phyloP scores from a whole-genome alignment of 148 eudicot genomes.

The Rhododendron vialii region DNA sequence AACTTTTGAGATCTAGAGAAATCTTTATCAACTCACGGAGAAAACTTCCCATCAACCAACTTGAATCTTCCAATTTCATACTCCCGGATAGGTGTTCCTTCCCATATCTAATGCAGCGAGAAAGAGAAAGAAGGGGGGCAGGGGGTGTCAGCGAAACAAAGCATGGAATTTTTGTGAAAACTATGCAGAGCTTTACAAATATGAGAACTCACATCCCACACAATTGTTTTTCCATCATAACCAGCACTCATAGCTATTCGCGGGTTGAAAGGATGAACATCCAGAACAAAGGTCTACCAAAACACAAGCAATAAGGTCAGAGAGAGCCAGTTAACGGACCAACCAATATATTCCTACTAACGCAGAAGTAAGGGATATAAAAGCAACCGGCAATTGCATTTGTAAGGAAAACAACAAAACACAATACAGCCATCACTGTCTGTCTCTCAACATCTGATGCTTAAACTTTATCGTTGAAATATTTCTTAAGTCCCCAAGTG shows the following conservation, averaged over 20 bases:
- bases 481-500: not conserved
- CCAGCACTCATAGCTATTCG: constrained; percentile 99
- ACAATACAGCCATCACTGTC: not conserved
- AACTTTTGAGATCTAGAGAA: constrained; percentile 4
- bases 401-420: not conserved
- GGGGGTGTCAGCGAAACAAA: not conserved
- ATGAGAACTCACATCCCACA: constrained; percentile 89
- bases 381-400: constrained; percentile 1
- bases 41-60: constrained; percentile 97
- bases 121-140: not conserved
- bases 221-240: constrained; percentile 94
- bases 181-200: not conserved
- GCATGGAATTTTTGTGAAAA: not conserved
- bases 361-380: not conserved
- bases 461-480: not conserved
- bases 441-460: not conserved
- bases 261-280: constrained; percentile 96
- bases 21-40: constrained; percentile 65
- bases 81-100: constrained; percentile 83
- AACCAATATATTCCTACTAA: not conserved
- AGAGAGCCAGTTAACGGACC: not conserved
- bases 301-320: constrained; percentile 12
- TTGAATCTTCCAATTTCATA: constrained; percentile 81
- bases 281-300: constrained; percentile 84
- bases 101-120: constrained; percentile 76